Percentiles rank a stretch among this genome's conserved stretches.
Evolutionary conservation across 1,284 basidiomycete genomes (phyloP).

Genomic region (Ganoderma resinaceum): DNA sequence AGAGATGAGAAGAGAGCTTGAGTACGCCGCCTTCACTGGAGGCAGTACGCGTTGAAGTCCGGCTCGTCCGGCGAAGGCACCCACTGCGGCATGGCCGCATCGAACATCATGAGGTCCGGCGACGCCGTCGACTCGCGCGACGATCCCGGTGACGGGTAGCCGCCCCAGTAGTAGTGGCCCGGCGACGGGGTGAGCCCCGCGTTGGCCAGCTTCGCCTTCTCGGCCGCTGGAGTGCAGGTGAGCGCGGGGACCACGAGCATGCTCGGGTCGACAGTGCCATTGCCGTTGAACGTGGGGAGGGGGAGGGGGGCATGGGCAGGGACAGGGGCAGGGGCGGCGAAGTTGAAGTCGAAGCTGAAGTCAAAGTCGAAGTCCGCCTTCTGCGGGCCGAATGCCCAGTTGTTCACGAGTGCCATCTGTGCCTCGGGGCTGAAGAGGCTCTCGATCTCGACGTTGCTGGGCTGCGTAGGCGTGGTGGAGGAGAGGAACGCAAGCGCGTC

Average conservation of each 20-base stretch:
- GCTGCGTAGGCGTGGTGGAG: not conserved
- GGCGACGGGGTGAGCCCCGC: not conserved
- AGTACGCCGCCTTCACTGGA: not conserved
- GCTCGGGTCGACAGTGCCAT: slow-evolving; percentile 5
- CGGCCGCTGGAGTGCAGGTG: not conserved
- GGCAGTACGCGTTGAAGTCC: not conserved
- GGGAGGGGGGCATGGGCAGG: too few relatives aligned
- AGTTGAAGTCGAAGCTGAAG: not conserved
- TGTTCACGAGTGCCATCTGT: not conserved
- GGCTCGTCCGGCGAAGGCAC: not conserved
- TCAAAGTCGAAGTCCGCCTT: not conserved
- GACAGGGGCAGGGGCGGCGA: not conserved
- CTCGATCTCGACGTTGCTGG: not conserved
- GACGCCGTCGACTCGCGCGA: not conserved
- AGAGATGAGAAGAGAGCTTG: not conserved
- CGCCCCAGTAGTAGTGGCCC: not conserved
- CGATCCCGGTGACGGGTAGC: not conserved
- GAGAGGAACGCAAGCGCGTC: not conserved
- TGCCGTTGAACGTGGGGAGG: not conserved
- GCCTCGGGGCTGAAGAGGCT: not conserved
- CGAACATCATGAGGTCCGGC: not conserved
- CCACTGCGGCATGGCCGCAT: not conserved
- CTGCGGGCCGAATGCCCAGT: not conserved
- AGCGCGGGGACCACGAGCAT: not conserved
- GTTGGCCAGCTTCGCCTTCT: not conserved